Evolutionary conservation across 2,329 filamentous ascomycete species (phyloP), one percentile per base, ranked within the genome.

Genomic region (Akanthomyces lecanii): DNA sequence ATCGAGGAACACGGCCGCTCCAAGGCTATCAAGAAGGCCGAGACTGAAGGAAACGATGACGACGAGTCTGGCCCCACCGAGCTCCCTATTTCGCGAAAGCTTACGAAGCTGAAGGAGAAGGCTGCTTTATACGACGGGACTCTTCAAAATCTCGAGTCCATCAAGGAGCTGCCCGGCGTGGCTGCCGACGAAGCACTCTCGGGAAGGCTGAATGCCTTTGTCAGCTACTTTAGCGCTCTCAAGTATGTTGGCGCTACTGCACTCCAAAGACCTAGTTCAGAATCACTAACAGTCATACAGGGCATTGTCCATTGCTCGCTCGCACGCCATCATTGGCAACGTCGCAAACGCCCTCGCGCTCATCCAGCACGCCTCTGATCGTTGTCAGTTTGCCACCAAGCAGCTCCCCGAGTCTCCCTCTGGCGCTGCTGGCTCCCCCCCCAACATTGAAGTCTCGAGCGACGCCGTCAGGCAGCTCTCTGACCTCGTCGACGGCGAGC

Each of bases 61-160:
- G 74, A 75, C 57, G 82, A 82, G 60, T 72, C 71, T 28, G 72
- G 76, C 63, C 69, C 64, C 23, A 84, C 85, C 67, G 84, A 88
- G 57, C 87, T 92, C 67, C 85, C 89, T 0, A 85, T 85, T 18
- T 89, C 90, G 23, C 88, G 88, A 66, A 92, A 91, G 73, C 79
- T 97, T 58, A 88, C 89, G 14, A 88, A 90, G 69, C 80, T 98
- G 58, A 90, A 92, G 71, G 94, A 98, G 74, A 89, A 91, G 69
- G 87, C 91, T 16, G 93, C 94, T 3, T 81, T 99, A 2, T 98
- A 97, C 73, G 92, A 97, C 73, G 91, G 92, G 28, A 96, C 89
- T 10, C 77, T 97, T 28, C 91, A 97, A 76, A 97, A 92, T 75
- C 81, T 99, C 64, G 90, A 97, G 67, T 91, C 92, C 5, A 87